phyloP scores from a whole-genome alignment of 2,329 filamentous ascomycete genomes.

The Amauroascus niger region DNA sequence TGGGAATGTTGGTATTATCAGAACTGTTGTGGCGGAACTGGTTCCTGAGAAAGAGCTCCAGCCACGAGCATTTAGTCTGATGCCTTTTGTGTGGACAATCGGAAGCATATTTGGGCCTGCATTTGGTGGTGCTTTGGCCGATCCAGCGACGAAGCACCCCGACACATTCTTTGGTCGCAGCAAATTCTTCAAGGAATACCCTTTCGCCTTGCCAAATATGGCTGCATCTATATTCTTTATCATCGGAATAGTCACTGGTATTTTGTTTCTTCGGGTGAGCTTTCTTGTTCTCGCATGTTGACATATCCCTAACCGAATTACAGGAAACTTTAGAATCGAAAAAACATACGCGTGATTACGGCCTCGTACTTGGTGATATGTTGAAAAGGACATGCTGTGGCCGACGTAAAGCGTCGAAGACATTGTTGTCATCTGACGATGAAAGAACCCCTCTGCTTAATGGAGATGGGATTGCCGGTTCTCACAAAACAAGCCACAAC shows the following conservation, averaged over 20 bases:
- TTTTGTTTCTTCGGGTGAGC: conserved; percentile 63
- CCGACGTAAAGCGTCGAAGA: conserved; percentile 18
- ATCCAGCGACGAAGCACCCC: conserved; percentile 67
- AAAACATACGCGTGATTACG: conserved; percentile 61
- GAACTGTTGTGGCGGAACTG: conserved; percentile 88
- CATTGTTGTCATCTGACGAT: conserved; percentile 17
- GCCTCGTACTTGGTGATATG: conserved; percentile 60
- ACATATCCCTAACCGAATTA: neutral
- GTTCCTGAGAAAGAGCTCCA: conserved; percentile 80
- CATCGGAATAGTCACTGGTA: conserved; percentile 61
- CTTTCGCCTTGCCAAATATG: conserved; percentile 77
- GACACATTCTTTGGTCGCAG: conserved; percentile 51
- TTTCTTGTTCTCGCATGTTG: neutral
- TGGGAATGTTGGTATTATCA: conserved; percentile 87
- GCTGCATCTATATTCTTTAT: conserved; percentile 67
- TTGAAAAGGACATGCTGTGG: conserved; percentile 41
- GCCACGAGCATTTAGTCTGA: conserved; percentile 79
- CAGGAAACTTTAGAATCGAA: conserved; percentile 71
- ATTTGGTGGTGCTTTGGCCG: conserved; percentile 77
- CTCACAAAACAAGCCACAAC: conserved; percentile 13
- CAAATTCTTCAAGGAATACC: conserved; percentile 62
- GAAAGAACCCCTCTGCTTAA: conserved; percentile 29
- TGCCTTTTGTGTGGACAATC: conserved; percentile 84
- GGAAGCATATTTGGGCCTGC: conserved; percentile 80
- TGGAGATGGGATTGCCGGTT: conserved; percentile 12